Base-by-base conservation (phyloP, 179 eudicot species). In the Carnegiea gigantea region DNA sequence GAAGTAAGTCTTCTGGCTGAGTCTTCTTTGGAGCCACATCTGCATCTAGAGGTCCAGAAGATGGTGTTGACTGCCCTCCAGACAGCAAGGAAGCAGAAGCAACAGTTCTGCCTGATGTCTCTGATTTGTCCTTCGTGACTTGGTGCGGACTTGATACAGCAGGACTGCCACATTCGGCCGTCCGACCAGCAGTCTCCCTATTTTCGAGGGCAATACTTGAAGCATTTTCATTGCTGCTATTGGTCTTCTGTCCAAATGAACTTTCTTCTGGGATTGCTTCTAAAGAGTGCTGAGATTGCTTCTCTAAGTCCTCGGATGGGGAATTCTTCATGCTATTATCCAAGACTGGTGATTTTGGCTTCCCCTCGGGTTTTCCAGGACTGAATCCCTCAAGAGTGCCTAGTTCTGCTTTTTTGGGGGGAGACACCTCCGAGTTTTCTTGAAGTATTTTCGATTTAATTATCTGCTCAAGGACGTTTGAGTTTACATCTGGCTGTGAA, bases 391-490 rank as follows among this genome's bases (percentile, higher is more conserved):
- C 86, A 40, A 84, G 64, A 76, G 80, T 40, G 70, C 74, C 85
- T 68, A 73, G 67, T 75, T 78, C 82, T 33, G 78, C 71, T 76
- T 49, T 82, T 59, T 21, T 70, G 26, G 78, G 86, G 67, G 90
- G 79, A 77, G 57, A 87, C 59, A 18, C 75, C 24, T 88, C 93
- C 83, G 88, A 70, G 73, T 80, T 88, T 60, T 91, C 91, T 80
- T 81, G 84, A 38, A 84, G 86, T 51, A 67, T 75, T 73, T 82
- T 83, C 36, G 91, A 83, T 80, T 83, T 43, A 68, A 85, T 78
- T 60, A 90, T 87, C 77, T 88, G 82, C 78, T 90, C 87, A 73
- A 88, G 87, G 81, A 86, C 87, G 80, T 80, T 82, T 48, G 81
- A 84, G 36, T 88, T 88, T 60, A 82, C 82, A 78, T 89, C 96